Evolutionary conservation across 352 stramenopile species (phyloP), one percentile per base, ranked within the genome.

Genomic region (Globisporangium cederbergense): DNA sequence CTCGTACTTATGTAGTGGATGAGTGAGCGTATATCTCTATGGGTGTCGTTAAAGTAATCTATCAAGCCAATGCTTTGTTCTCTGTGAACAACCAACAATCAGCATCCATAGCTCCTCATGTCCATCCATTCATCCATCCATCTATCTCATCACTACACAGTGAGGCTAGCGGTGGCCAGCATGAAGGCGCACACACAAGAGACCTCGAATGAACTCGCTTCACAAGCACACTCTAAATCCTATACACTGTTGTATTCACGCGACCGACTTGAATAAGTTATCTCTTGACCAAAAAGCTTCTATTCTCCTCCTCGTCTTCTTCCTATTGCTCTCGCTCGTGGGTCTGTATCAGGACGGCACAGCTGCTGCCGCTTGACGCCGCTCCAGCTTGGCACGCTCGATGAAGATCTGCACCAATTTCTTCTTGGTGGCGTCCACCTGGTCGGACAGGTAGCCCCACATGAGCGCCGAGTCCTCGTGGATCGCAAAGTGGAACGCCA

Each of bases 331-430:
- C 55, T 53, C 55, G 18, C 43, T 2, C 25, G 1, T 57, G 4
- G 4, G 46, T 16, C 6, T 25, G 42, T 45, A 32, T 66, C 51
- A 66, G 51, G 60, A 66, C 40, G 40, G 22, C 51, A 45, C 20
- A 3, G 22, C 20, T 3, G 30, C 36, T 42, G 43, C 61, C 20
- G 11, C 20, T 13, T 61, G 54, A 3, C 62, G 63, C 10, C 73
- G 74, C 50, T 86, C 65, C 54, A 78, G 72, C 54, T 76, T 81
- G n/a, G 71, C 75, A 43, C 82, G 84, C 54, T 90, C 72, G 34
- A 93, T 87, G 71, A 88, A 93, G 67, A 93, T 91, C 34, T 89
- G 73, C 10, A 93, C 73, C 13, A 93, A 60, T 55, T 77, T 80
- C 54, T 71, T 69, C 45, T 78, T 83, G 8, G 74, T 88, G 34